Percentiles rank a stretch among this genome's conserved stretches.
These are phyloP conservation scores for Casuarina cunninghamiana DNA, from an alignment of 306 rosid genomes.

Conservation along the genomic window DNA sequence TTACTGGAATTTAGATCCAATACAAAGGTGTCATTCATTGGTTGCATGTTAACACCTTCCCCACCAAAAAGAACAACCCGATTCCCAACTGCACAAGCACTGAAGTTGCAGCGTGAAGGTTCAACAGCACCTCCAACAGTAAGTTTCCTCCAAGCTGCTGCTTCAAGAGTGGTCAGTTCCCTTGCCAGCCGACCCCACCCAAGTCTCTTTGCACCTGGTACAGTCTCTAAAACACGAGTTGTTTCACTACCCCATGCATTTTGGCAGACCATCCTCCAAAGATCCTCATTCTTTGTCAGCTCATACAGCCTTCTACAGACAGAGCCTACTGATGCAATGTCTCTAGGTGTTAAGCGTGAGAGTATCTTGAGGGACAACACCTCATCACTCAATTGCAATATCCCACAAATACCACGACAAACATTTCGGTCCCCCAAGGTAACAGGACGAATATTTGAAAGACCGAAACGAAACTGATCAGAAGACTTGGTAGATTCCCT, in stretches of 20 bases:
- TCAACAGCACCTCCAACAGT: slow-evolving; percentile 94
- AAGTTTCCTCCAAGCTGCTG: slow-evolving; percentile 96
- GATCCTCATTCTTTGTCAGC: slow-evolving; percentile 80
- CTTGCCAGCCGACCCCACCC: slow-evolving; percentile 96
- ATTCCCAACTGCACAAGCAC: slow-evolving; percentile 99
- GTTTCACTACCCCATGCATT: slow-evolving; percentile 99
- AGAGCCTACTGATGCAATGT: slow-evolving; percentile 92
- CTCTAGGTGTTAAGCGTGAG: slow-evolving; percentile 88
- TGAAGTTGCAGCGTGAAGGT: slow-evolving; percentile 96
- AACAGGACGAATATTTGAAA: slow-evolving; percentile 61
- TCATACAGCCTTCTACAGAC: slow-evolving; percentile 77
- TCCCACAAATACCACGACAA: slow-evolving; percentile 88
- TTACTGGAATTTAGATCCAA: slow-evolving; percentile 83
- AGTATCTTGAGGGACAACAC: slow-evolving; percentile 90
- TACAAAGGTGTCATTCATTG: slow-evolving; percentile 97
- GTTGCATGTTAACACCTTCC: slow-evolving; percentile 99
- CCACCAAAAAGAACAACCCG: slow-evolving; percentile 98
- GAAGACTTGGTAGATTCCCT: slow-evolving; percentile 68
- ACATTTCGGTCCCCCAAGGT: slow-evolving; percentile 75
- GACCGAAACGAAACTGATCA: slow-evolving; percentile 56
- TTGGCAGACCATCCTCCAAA: slow-evolving; percentile 98
- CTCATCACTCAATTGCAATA: slow-evolving; percentile 91
- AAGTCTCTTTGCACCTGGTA: slow-evolving; percentile 95
- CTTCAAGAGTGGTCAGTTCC: slow-evolving; percentile 97
- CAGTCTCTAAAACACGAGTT: slow-evolving; percentile 88